Base-by-base conservation (phyloP, 441 rosid genomes). In the Aleurites moluccanus region DNA sequence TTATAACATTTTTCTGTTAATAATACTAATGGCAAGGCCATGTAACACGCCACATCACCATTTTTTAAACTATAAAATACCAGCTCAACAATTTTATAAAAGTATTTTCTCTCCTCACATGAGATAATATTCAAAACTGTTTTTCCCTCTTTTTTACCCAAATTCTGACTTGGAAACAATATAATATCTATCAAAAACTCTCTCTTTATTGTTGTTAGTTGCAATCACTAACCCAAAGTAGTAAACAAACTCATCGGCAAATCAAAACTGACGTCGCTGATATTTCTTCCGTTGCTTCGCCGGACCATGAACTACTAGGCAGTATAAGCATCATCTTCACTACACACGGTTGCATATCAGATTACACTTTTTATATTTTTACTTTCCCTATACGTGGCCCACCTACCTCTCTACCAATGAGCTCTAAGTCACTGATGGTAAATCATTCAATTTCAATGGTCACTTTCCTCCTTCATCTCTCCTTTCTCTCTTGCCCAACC, bases 391-490 rank as follows among this genome's bases (percentile, higher is more conserved):
- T 84, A 13, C 60, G 14, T 4, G 67, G 16, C 21, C 78, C 86
- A 0, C 86, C 91, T 6, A 52, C 80, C 11, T 73, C n/a, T n/a
- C 62, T 15, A 21, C 84, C 61, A 4, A 64, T 14, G 97, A 94
- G 78, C 33, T 88, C 53, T 83, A 65, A 13, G 55, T 94, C 84
- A 92, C 97, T 67, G 94, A 94, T 50, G 94, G 97, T 10, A 52
- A 81, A 28, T 86, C 93, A 0, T 84, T 94, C 10, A 94, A 93
- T 93, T 91, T 6, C 78, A 89, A 92, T 81, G 98, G 98, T 13
- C 70, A 77, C 4, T 82, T 90, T 15, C 66, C 90, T 6, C 45
- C 83, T 20, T 81, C 82, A 27, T 27, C 28, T 1, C 10, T 77
- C 78, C 68, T 84, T 67, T 84, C 90, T 64, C 81, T 86, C 9